Percentiles rank a stretch among this genome's conserved stretches.
Conservation (phyloP, 495 filamentous ascomycete species). For the Aspergillus saccharolyticus region DNA sequence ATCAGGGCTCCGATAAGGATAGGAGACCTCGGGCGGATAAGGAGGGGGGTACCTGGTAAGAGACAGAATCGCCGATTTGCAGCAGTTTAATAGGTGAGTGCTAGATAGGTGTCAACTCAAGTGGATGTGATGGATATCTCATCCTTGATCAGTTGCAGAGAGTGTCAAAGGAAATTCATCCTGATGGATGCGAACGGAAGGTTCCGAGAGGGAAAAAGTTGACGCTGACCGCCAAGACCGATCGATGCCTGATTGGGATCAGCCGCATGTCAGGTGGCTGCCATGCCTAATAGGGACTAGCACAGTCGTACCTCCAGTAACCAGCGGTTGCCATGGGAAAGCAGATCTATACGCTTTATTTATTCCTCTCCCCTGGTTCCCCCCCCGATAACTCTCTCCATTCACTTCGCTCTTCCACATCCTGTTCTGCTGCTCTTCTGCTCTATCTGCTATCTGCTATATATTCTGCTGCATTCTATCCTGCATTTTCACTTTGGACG, state of each 20-base stretch:
- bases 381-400: conserved; percentile 7
- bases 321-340: conserved; percentile 34
- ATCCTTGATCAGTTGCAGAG: neutral
- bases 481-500: conserved; percentile 15
- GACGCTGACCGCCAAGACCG: conserved; percentile 17
- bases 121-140: neutral
- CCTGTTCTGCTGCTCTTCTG: conserved; percentile 12
- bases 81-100: neutral
- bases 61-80: neutral
- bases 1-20: conserved; percentile 14
- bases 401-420: conserved; percentile 16
- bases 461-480: conserved; percentile 23
- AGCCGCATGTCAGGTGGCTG: conserved; percentile 30
- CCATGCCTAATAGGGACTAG: conserved; percentile 23
- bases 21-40: neutral
- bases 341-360: conserved; percentile 35
- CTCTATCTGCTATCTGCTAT: conserved; percentile 29
- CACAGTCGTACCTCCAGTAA: conserved; percentile 36
- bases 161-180: neutral
- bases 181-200: neutral
- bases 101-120: neutral
- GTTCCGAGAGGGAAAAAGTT: conserved; percentile 3
- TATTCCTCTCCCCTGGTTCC: conserved; percentile 27
- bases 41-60: too few relatives aligned
- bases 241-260: conserved; percentile 20